Evolutionary conservation across 257 asterid genomes (phyloP), one percentile per base, ranked within the genome.

Genomic region (Solanum rostratum): DNA sequence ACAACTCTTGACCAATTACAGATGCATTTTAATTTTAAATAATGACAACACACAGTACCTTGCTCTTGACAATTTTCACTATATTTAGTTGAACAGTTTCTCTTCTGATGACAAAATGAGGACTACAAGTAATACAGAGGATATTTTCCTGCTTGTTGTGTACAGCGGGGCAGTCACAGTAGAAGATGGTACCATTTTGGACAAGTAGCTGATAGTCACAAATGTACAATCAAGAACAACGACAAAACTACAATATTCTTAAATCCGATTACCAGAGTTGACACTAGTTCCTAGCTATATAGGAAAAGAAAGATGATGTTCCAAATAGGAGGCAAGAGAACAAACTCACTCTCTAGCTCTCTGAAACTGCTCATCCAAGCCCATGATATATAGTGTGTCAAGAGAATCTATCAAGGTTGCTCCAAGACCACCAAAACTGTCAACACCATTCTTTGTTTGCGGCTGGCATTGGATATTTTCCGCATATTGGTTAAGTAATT

Each of bases 351-450:
- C 95, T 91, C 91, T 94, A 82, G 99, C 99, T 90, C 86, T 94
- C 85, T 97, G 97, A 88, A 97, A 97, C 90, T 97, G 93, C 88
- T 95, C 99, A 80, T 97, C 94, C 89, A 97, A 86, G 85, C 99
- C 99, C 99, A 97, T 97, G 85, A 97, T 95, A 88, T 94, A 95
- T 83, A 97, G 87, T 4, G 99, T 97, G 90, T 97, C 99, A 69
- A 97, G 99, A 86, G 98, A 87, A 92, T 97, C 99, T 86, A 97
- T 89, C 81, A 97, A 83, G 84, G 99, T 97, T 65, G 99, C 99
- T 89, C 99, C 99, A 88, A 97, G 98, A 70, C 99, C 99, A 86
- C 99, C 99, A 84, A 97, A 97, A 97, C 99, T 97, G 88, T 97
- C 93, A 84, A 97, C 92, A 15, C 99, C 99, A 73, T 85, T 93